phyloP scores from a whole-genome alignment of 352 stramenopile species.

The Pythium dissimile region DNA sequence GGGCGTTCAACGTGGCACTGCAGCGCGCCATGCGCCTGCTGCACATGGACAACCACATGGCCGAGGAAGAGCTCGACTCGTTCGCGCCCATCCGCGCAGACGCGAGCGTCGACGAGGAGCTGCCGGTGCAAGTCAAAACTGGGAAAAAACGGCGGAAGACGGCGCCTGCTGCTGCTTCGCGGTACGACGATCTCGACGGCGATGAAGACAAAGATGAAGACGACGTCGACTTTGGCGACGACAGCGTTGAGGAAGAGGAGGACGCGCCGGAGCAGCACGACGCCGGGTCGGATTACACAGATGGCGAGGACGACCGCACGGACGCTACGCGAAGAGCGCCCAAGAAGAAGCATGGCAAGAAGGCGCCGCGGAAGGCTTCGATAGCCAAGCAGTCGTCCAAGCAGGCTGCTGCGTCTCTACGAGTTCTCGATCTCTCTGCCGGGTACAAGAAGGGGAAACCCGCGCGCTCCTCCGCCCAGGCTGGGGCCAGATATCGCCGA shows the following conservation, averaged over 20 bases:
- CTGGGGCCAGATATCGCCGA: neutral
- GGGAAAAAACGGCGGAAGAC: too few species aligned
- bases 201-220: neutral
- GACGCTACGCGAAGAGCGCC: neutral
- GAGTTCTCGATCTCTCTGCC: constrained; percentile 2
- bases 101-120: constrained; percentile 2
- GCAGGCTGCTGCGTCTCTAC: neutral
- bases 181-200: constrained; percentile 6
- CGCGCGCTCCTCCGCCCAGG: too few species aligned
- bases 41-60: constrained; percentile 23
- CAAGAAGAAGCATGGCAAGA: neutral
- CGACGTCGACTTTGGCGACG: neutral
- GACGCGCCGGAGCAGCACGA: constrained; percentile 12
- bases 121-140: neutral
- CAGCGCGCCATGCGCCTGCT: constrained; percentile 15
- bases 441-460: neutral
- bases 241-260: neutral
- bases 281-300: constrained; percentile 9
- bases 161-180: too few species aligned
- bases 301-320: neutral
- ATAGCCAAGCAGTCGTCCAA: constrained; percentile 1
- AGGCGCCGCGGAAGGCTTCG: neutral
- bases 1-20: constrained; percentile 17
- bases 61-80: constrained; percentile 14
- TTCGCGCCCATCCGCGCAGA: constrained; percentile 1